A percentile compares a stretch with the other conserved stretches of the same genome.
Conservation (phyloP, 805 yeast genomes). For the Candida morakotiae region DNA sequence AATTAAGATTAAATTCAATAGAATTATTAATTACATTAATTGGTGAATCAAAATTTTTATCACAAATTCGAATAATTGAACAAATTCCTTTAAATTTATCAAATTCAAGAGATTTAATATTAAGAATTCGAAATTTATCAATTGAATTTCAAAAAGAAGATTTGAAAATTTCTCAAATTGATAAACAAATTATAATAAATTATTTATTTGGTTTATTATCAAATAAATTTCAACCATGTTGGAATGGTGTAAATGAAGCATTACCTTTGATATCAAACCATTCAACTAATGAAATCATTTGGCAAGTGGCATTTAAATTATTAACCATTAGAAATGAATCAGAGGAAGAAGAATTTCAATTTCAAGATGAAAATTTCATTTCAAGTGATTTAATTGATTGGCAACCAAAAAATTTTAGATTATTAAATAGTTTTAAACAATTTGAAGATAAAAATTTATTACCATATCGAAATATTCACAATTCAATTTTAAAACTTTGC, state of each 20-base stretch:
- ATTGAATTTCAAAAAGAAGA: constrained; percentile 30
- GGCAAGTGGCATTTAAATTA: constrained; percentile 49
- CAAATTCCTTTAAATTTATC: constrained; percentile 65
- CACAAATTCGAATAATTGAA: constrained; percentile 59
- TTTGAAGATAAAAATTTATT: constrained; percentile 17
- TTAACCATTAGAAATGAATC: constrained; percentile 18
- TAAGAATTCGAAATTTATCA: constrained; percentile 62
- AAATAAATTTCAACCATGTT: constrained; percentile 76
- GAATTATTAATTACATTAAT: constrained; percentile 36
- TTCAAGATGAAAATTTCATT: constrained; percentile 1
- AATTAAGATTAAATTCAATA: constrained; percentile 48
- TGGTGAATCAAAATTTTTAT: constrained; percentile 34
- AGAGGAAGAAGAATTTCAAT: constrained; percentile 10
- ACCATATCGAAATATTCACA: constrained; percentile 27
- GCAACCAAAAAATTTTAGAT: constrained; percentile 43
- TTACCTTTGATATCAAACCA: constrained; percentile 37
- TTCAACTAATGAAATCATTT: constrained; percentile 39
- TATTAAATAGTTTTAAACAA: constrained; percentile 36
- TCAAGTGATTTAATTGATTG: constrained; percentile 23
- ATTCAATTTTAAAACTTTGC: constrained; percentile 36
- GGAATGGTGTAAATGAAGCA: constrained; percentile 71
- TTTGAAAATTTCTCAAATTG: constrained; percentile 12
- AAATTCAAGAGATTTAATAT: constrained; percentile 69
- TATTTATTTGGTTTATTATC: constrained; percentile 59
- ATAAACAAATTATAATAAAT: constrained; percentile 27